A percentile compares a stretch with the other conserved stretches of the same genome.
Conservation (phyloP, 768 basidiomycete species). For the Asterophora lycoperdoides region DNA sequence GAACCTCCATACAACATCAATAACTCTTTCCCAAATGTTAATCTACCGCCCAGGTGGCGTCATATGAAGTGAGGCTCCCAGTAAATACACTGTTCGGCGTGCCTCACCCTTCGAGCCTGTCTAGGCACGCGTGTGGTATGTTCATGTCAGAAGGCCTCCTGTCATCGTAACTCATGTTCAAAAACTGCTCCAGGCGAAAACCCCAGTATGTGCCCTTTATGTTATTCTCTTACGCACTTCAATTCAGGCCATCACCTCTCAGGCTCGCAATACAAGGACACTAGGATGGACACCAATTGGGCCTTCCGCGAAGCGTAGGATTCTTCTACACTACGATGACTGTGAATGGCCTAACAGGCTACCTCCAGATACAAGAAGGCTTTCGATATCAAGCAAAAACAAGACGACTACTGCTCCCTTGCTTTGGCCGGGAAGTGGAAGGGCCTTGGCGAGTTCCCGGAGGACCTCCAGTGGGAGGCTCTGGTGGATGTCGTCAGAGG, state of each 20-base stretch:
- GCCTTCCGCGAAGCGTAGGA: conserved; percentile 61
- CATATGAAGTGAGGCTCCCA: conserved; percentile 61
- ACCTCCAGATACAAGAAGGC: conserved; percentile 56
- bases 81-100: neutral
- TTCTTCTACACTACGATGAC: neutral
- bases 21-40: conserved; percentile 38
- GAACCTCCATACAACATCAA: conserved; percentile 70
- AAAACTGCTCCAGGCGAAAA: conserved; percentile 45
- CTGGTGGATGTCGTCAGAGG: conserved; percentile 77
- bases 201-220: conserved; percentile 37
- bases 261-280: conserved; percentile 36
- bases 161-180: neutral
- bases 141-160: conserved; percentile 3
- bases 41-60: conserved; percentile 56
- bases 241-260: conserved; percentile 12
- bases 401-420: conserved; percentile 62
- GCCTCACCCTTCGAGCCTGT: conserved; percentile 1
- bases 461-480: conserved; percentile 74
- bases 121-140: conserved; percentile 58
- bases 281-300: conserved; percentile 71
- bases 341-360: conserved; percentile 9
- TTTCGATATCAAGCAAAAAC: conserved; percentile 56
- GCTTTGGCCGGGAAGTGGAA: conserved; percentile 46
- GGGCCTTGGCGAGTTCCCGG: conserved; percentile 55
- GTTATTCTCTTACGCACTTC: neutral